Evolutionary conservation across 352 stramenopile species (phyloP), one percentile per base, ranked within the genome.

Genomic region (Phytophthora tubulina): DNA sequence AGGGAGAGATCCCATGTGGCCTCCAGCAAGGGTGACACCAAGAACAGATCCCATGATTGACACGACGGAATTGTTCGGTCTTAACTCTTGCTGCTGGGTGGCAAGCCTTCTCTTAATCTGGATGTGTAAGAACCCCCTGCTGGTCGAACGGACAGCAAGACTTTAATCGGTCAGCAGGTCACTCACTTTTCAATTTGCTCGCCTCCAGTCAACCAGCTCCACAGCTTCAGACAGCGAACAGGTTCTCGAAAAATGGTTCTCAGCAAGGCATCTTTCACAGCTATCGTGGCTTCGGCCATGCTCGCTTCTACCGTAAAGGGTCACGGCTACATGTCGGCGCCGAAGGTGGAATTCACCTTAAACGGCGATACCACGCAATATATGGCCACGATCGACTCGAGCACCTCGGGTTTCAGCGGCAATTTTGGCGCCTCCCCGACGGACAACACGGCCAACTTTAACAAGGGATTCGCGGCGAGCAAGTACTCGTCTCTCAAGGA

Each of bases 391-490:
- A 76, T 76, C 44, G 69, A 76, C 3, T 14, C 62, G 3, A 62
- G 62, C 27, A 72, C 14, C 15, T 76, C 75, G 32, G 73, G 71
- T 17, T 76, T 72, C 49, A 76, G 32, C 38, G 69, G 69, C 17
- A 50, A 21, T 7, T 76, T 76, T 48, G 45, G 38, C 10, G 35
- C 4, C 4, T 33, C 69, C 3, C 69, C 69, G 11, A 21, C 49
- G 30, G 64, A 72, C 38, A 76, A 76, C 69, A 72, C 69, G 4
- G 69, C 39, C 36, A 61, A 52, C 42, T 76, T 67, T 50, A 76
- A 71, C 49, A 72, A 76, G 63, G 69, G 31, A 6, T 44, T 76
- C 11, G 46, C 33, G 1, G 41, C 69, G 48, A 72, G 69, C 56
- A 76, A 67, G 42, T 72, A 72, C 63, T 48, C 33, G 10, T 73